Base-by-base conservation (phyloP, 345 rosid species). In the Syzygium jambos region DNA sequence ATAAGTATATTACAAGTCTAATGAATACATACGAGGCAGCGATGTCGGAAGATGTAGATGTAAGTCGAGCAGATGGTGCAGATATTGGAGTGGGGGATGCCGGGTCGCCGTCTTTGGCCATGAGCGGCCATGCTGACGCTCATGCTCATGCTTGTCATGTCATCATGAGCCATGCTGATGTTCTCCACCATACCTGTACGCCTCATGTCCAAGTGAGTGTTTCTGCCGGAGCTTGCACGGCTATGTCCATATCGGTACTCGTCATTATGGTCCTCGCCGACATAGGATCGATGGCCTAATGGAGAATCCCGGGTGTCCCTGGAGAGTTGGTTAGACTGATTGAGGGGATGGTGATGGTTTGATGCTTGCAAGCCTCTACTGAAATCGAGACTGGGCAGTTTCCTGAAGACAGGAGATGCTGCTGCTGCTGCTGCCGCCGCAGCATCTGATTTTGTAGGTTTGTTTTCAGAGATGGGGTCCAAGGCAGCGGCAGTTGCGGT, bases 21-120 rank as follows among this genome's bases (percentile, higher is more conserved):
- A 17, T 23, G 16, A 4, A 46, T 23, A 86, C 84, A 29, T 89
- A 95, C 97, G 91, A 93, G 91, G 89, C 97, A 95, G 25, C 96
- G 91, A 82, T 91, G 93, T 22, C 93, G 93, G 90, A 94, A 95
- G 82, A 93, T 89, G 86, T 95, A 94, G 63, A 90, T 89, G 85
- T 89, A 93, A 88, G 91, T 91, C n/a, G 89, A 84, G 90, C 97
- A 95, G 43, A 94, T 46, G 87, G 96, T 90, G 89, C 97, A 95
- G 52, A 95, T 92, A 59, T 94, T 95, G 89, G 95, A 92, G 91
- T 95, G 96, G 55, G 97, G 97, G 85, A 94, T 92, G 65, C 96
- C 97, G 3, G 96, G 92, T 3, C 94, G 92, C 43, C 93, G 92
- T 83, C 92, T 85, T 85, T 90, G 54, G 53, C 22, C 25, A 38